Evolutionary conservation across 2,329 filamentous ascomycete genomes (phyloP), one percentile per base, ranked within the genome.

Genomic region (Arachnomyces sp.): DNA sequence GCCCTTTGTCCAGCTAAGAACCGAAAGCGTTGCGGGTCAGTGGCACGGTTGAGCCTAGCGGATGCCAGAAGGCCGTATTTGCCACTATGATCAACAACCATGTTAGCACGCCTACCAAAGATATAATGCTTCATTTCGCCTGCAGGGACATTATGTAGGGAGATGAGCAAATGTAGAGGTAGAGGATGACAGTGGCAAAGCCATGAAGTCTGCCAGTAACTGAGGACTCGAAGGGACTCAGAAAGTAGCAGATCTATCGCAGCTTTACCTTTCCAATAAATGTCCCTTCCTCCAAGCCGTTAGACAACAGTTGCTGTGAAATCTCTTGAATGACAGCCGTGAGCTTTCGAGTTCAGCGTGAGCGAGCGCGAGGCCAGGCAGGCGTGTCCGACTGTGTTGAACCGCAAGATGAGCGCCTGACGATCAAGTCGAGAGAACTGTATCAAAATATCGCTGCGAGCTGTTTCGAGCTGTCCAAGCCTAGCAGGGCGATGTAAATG

Each of bases 231-330:
- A 44, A 45, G 43, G 39, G 44, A 43, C 42, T 51, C 46, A 45
- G 44, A 41, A 47, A 43, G 47, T 39, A 45, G 43, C 44, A 50
- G 52, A 46, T 52, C 44, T 50, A 46, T 50, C 50, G 51, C 49
- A 48, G 53, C 52, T 58, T 63, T 65, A 65, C 61, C 61, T 65
- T 63, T 59, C 49, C 40, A 38, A 34, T 47, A 34, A 47, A n/a
- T n/a, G 47, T 36, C 35, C 51, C 49, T 42, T 34, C 53, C 52
- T 50, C 47, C 51, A 16, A 47, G 41, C 25, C 21, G 34, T 36
- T 34, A 42, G 38, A 38, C 39, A 44, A 34, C 33, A 36, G 40
- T 32, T 31, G 37, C 38, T 5, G 33, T 13, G 33, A 17, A 52
- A 44, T 49, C 51, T 59, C 53, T 43, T 48, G 12, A 38, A 38